A percentile compares a stretch with the other conserved stretches of the same genome.
phyloP scores from a whole-genome alignment of 371 early-diverging fungal genomes.

The Mortierella sp. region DNA sequence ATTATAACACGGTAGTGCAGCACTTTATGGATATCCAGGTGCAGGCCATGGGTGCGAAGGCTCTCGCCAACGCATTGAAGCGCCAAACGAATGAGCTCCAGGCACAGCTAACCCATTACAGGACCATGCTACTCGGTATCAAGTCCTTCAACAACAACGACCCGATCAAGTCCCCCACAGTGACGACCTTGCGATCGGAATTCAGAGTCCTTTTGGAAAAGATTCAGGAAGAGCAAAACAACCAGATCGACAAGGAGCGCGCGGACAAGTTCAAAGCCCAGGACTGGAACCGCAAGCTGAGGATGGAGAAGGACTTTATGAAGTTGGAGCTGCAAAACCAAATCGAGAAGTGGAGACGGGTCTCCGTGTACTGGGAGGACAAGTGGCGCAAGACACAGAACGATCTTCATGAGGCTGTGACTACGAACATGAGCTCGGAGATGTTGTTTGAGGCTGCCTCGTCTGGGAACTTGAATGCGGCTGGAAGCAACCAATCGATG shows the following conservation, averaged over 20 bases:
- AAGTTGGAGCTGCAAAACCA: constrained; percentile 54
- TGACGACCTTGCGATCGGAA: constrained; percentile 45
- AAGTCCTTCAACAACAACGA: constrained; percentile 55
- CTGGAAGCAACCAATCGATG: constrained; percentile 12
- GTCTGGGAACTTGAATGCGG: background rate
- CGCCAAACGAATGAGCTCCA: constrained; percentile 51
- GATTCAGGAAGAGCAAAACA: constrained; percentile 52
- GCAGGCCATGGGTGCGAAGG: constrained; percentile 50
- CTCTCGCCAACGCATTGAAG: constrained; percentile 43
- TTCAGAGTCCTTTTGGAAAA: constrained; percentile 50
- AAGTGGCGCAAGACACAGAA: constrained; percentile 51
- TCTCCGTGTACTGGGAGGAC: constrained; percentile 54
- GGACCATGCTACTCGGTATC: constrained; percentile 52
- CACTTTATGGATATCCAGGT: constrained; percentile 55
- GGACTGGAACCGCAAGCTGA: constrained; percentile 53
- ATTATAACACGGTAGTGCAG: constrained; percentile 55
- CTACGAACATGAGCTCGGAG: constrained; percentile 27
- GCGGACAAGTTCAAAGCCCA: constrained; percentile 48
- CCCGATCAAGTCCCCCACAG: constrained; percentile 50
- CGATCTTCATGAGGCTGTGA: constrained; percentile 51
- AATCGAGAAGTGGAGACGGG: constrained; percentile 50
- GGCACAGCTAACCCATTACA: constrained; percentile 39
- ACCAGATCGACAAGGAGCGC: constrained; percentile 41
- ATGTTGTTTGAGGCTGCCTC: constrained; percentile 35
- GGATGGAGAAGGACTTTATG: constrained; percentile 56